Percentiles rank a stretch among this genome's conserved stretches.
Evolutionary conservation across 2,329 filamentous ascomycete genomes (phyloP).

Genomic region (Biscogniauxia marginata): DNA sequence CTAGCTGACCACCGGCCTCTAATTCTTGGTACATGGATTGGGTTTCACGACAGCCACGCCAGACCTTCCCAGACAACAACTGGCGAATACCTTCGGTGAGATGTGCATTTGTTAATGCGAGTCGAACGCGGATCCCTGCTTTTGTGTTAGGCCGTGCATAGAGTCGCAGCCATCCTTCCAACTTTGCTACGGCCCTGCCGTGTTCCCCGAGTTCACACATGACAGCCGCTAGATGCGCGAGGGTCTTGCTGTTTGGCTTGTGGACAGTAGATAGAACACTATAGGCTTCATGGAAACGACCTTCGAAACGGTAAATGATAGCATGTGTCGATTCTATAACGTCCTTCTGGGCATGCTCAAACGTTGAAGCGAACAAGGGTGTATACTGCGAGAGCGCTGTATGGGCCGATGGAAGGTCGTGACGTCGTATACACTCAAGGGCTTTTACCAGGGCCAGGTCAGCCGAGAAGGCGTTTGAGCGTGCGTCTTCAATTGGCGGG

Average conservation of each 20-base stretch:
- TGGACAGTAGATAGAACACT: not conserved
- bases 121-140: not conserved
- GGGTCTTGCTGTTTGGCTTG: not conserved
- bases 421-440: not conserved
- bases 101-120: not conserved
- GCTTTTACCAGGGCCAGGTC: not conserved
- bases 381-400: not conserved
- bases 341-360: not conserved
- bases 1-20: not conserved
- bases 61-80: not conserved
- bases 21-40: not conserved
- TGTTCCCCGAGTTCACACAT: not conserved
- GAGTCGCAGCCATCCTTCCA: not conserved
- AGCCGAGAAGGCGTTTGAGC: not conserved
- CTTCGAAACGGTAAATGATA: not conserved
- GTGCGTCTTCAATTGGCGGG: not conserved
- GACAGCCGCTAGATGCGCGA: not conserved
- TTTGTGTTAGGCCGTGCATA: not conserved
- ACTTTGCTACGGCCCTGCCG: not conserved
- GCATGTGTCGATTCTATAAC: not conserved
- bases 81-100: not conserved
- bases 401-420: not conserved
- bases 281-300: not conserved
- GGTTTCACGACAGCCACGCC: not conserved
- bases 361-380: not conserved